phyloP scores from a whole-genome alignment of 2,329 filamentous ascomycete species.

The Fusarium solani-melongenae region DNA sequence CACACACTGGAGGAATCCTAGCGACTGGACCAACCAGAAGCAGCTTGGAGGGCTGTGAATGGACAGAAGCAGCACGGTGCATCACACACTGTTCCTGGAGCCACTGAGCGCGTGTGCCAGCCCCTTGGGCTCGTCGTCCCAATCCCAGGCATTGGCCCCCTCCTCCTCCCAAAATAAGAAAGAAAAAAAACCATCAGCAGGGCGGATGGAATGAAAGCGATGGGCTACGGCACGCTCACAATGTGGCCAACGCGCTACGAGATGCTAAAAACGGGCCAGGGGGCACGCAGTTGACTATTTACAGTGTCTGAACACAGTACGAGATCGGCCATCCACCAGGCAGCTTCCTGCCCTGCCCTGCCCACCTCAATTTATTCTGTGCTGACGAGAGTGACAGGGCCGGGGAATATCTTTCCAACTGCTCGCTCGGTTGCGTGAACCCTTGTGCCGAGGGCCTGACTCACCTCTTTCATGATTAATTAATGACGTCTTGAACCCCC shows the following conservation, averaged over 20 bases:
- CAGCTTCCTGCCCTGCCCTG: neutral
- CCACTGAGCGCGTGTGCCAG: constrained; percentile 34
- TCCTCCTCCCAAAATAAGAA: constrained; percentile 4
- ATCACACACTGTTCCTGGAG: constrained; percentile 22
- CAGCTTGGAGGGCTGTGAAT: constrained; percentile 23
- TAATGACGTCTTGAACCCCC: constrained; percentile 31
- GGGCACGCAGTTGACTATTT: constrained; percentile 5
- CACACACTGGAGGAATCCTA: constrained; percentile 10
- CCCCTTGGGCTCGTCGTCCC: constrained; percentile 22
- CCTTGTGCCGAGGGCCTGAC: constrained; percentile 23
- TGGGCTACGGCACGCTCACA: constrained; percentile 28
- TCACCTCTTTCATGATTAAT: constrained; percentile 20
- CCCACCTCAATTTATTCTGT: neutral
- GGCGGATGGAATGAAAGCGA: constrained; percentile 30
- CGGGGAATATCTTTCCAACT: constrained; percentile 28
- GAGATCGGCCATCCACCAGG: constrained; percentile 25
- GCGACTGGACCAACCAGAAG: neutral
- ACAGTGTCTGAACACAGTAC: constrained; percentile 38
- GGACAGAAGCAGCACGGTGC: constrained; percentile 33
- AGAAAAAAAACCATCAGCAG: constrained; percentile 1
- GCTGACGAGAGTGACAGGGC: neutral
- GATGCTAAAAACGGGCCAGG: constrained; percentile 29
- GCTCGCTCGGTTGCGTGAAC: constrained; percentile 27
- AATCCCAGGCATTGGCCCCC: neutral
- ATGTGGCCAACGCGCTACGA: constrained; percentile 31